Conservation (phyloP, 2,329 filamentous ascomycete genomes). For the Aaosphaeria pasadenensis region DNA sequence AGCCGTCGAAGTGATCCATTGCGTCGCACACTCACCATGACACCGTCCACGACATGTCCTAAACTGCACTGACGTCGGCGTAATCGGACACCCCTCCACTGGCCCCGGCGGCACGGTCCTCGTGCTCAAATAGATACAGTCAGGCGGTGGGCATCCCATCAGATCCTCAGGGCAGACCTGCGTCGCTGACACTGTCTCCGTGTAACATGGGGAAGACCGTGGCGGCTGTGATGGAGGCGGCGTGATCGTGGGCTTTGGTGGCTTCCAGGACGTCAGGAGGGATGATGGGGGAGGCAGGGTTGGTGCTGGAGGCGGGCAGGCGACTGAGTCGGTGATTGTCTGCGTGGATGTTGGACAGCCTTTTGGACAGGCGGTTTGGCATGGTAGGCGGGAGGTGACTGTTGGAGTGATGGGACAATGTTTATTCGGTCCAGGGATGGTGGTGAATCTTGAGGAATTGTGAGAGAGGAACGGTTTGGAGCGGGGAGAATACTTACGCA, state of each 20-base stretch:
- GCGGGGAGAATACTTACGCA: constrained; percentile 2
- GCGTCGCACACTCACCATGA: constrained; percentile 11
- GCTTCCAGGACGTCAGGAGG: background rate
- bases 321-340: background rate
- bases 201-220: constrained; percentile 8
- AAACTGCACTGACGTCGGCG: constrained; percentile 8
- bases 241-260: background rate
- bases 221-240: constrained; percentile 2
- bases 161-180: constrained; percentile 10
- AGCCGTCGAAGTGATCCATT: constrained; percentile 15
- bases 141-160: constrained; percentile 6
- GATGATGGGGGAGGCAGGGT: background rate
- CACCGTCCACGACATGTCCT: constrained; percentile 11
- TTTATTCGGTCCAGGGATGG: constrained; percentile 8
- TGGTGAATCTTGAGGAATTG: constrained; percentile 1
- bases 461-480: background rate
- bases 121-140: constrained; percentile 12
- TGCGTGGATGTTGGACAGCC: constrained; percentile 7
- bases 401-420: constrained; percentile 9
- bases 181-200: constrained; percentile 4
- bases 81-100: constrained; percentile 8
- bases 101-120: constrained; percentile 8
- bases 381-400: constrained; percentile 5
- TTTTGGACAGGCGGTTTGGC: constrained; percentile 8
- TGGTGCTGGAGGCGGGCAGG: constrained; percentile 2